Conservation (phyloP, 2,329 filamentous ascomycete genomes). For the Cercospora nicotianae region DNA sequence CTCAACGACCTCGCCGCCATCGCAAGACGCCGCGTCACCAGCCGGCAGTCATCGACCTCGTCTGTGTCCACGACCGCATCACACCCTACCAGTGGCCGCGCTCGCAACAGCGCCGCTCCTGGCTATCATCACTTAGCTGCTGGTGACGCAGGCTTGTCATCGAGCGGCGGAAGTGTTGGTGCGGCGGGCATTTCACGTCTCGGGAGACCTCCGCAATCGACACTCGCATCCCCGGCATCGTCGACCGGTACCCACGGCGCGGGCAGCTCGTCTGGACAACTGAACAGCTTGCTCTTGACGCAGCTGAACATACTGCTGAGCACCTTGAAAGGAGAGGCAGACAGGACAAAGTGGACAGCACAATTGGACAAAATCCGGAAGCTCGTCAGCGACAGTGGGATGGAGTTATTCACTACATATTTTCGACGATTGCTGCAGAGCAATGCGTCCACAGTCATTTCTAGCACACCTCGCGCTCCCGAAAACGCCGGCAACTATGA, state of each 20-base stretch:
- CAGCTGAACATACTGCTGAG: slow-evolving; percentile 93
- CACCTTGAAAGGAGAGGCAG: slow-evolving; percentile 92
- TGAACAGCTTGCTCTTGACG: slow-evolving; percentile 91
- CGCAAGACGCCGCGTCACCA: slow-evolving; percentile 51
- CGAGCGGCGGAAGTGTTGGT: slow-evolving; percentile 51
- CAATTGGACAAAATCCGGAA: slow-evolving; percentile 90
- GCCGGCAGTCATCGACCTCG: slow-evolving; percentile 56
- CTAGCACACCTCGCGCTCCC: slow-evolving; percentile 66
- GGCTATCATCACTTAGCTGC: slow-evolving; percentile 56
- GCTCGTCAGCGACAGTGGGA: slow-evolving; percentile 96
- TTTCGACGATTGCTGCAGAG: slow-evolving; percentile 88
- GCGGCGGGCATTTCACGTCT: slow-evolving; percentile 58
- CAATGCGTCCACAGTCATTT: slow-evolving; percentile 90
- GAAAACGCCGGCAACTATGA: slow-evolving; percentile 79
- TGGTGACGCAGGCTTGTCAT: slow-evolving; percentile 55
- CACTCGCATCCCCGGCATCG: slow-evolving; percentile 56
- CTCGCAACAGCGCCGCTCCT: slow-evolving; percentile 57
- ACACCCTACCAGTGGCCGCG: slow-evolving; percentile 55
- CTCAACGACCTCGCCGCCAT: slow-evolving; percentile 54
- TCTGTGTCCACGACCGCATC: slow-evolving; percentile 58
- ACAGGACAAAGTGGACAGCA: slow-evolving; percentile 84
- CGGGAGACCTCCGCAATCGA: slow-evolving; percentile 59
- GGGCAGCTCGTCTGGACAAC: slow-evolving; percentile 44
- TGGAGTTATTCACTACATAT: slow-evolving; percentile 97
- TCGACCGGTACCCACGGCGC: slow-evolving; percentile 47